Percentiles rank a stretch among this genome's conserved stretches.
These are phyloP conservation scores for Globisporangium ultimum DNA, from an alignment of 352 stramenopile species.

Conservation along the genomic window DNA sequence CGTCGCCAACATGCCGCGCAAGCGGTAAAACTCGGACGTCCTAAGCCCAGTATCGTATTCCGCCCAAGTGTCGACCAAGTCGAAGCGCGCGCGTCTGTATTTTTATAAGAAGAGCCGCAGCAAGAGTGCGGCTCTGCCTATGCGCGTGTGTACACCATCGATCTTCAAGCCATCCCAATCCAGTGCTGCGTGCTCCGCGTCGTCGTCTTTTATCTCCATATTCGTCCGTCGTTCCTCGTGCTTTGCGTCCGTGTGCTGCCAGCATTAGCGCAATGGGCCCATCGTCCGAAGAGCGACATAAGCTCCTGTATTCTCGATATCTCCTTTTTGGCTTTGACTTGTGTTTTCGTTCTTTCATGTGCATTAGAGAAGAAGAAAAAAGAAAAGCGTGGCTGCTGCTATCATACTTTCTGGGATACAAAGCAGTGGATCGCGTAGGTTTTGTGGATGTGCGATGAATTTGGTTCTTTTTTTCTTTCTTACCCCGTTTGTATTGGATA, in stretches of 20 bases:
- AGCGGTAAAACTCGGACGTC: constrained; percentile 39
- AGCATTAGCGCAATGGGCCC: too few species aligned
- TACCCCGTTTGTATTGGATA: constrained; percentile 7
- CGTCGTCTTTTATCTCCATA: neutral
- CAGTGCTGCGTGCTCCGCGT: constrained; percentile 1
- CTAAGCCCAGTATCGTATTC: too few species aligned
- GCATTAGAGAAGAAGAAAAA: neutral
- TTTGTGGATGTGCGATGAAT: neutral
- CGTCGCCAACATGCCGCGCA: constrained; percentile 79
- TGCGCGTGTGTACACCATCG: neutral
- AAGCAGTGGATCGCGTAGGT: constrained; percentile 2
- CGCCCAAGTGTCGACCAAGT: too few species aligned
- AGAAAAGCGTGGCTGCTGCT: constrained; percentile 1
- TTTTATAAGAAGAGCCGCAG: too few species aligned
- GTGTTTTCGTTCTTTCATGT: neutral
- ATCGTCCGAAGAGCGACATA: too few species aligned
- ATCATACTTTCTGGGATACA: too few species aligned
- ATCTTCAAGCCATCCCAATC: neutral
- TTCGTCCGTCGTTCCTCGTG: too few species aligned
- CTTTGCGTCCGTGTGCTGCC: too few species aligned
- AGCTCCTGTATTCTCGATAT: too few species aligned
- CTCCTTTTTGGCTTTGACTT: neutral
- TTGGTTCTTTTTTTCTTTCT: neutral
- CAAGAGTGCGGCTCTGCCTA: too few species aligned
- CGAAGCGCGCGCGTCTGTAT: too few species aligned